Evolutionary conservation across 495 filamentous ascomycete genomes (phyloP), one percentile per base, ranked within the genome.

Genomic region (Aspergillus saccharolyticus): DNA sequence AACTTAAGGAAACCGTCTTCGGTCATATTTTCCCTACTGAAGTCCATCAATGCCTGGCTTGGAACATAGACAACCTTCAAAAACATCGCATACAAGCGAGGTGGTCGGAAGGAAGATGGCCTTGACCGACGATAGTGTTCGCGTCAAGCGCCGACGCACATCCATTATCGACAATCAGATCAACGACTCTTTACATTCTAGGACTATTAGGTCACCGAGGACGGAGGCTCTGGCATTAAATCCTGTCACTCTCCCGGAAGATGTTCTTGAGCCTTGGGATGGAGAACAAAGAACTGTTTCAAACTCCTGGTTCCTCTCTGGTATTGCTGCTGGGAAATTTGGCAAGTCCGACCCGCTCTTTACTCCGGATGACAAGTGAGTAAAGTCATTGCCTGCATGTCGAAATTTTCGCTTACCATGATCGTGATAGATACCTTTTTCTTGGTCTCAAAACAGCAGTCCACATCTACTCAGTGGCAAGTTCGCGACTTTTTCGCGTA

Each of bases 311-410:
- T 70, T 66, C 24, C 67, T 73, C 48, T 70, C 68, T 24, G 66
- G 63, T 17, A 64, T 68, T 6, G 61, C 65, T 14, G 72, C 67
- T 42, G 74, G 72, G 17, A 65, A 63, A 19, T 77, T 70, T 45
- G 70, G 57, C 51, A 76, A 89, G 63, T 73, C 89, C 53, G 90
- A 96, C 60, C 88, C 92, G 0, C 74, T 90, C 20, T 86, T 96
- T 69, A 86, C 89, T 14, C 59, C 63, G 5, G 88, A 97, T 73
- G 91, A 96, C 71, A 83, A 86, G 90, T 96, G 75, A 63, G 85
- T 72, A 48, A 10, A 47, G 18, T 30, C 22, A 56, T 42, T n/a
- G 2, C 14, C 16, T 22, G 28, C 3, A 4, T 14, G 22, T 19
- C 39, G 14, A 18, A 20, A 17, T 44, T 17, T 20, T 9, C 33